Conservation (phyloP, 2,329 filamentous ascomycete species). For the Stagonosporopsis rhizophila region DNA sequence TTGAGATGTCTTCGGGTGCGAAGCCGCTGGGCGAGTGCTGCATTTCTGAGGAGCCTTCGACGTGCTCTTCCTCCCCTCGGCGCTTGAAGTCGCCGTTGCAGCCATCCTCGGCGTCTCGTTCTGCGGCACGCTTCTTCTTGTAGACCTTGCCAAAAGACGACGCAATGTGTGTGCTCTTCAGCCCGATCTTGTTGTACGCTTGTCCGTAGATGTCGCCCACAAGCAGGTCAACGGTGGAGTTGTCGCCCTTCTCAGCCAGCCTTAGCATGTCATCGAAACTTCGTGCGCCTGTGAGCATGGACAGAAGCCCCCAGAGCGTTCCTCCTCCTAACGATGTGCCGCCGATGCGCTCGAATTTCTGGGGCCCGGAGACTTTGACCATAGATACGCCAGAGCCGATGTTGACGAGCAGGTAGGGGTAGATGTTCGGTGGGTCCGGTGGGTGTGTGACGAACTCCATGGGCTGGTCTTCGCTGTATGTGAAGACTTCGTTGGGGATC, state of each 20-base stretch:
- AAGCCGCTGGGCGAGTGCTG: slow-evolving; percentile 62
- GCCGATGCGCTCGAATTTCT: slow-evolving; percentile 86
- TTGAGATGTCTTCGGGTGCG: slow-evolving; percentile 81
- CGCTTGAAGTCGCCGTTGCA: slow-evolving; percentile 59
- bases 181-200: slow-evolving; percentile 93
- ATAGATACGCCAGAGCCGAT: slow-evolving; percentile 97
- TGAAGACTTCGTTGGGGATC: slow-evolving; percentile 96
- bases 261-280: slow-evolving; percentile 98
- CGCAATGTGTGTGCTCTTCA: slow-evolving; percentile 95
- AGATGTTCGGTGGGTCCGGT: slow-evolving; percentile 70
- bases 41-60: slow-evolving; percentile 37
- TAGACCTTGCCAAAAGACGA: slow-evolving; percentile 98
- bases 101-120: slow-evolving; percentile 76
- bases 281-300: slow-evolving; percentile 87
- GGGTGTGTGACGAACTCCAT: slow-evolving; percentile 85
- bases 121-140: slow-evolving; percentile 85
- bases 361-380: slow-evolving; percentile 92
- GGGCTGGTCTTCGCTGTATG: slow-evolving; percentile 81
- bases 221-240: slow-evolving; percentile 91
- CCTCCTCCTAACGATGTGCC: slow-evolving; percentile 94
- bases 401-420: slow-evolving; percentile 97
- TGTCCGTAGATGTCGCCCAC: slow-evolving; percentile 98
- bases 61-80: slow-evolving; percentile 46
- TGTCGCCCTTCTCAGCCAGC: slow-evolving; percentile 90
- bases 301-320: slow-evolving; percentile 95